phyloP scores from a whole-genome alignment of 495 filamentous ascomycete genomes.

The Podospora australis region DNA sequence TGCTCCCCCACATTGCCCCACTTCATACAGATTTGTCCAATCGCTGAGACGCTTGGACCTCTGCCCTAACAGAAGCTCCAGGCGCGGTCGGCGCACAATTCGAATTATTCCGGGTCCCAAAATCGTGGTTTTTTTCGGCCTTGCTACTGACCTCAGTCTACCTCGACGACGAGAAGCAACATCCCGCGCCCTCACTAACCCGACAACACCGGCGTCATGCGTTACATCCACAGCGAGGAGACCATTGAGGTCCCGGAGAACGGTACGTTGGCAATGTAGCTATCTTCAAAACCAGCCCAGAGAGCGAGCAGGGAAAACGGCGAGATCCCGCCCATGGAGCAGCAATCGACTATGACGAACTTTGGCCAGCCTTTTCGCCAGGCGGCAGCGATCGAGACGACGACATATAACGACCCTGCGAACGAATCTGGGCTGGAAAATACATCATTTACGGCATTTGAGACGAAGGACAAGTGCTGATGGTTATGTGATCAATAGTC shows the following conservation, averaged over 20 bases:
- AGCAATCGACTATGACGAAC: background rate
- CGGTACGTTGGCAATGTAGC: conserved; percentile 60
- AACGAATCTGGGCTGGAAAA: background rate
- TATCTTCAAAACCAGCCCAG: conserved; percentile 12
- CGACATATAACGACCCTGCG: too few species aligned
- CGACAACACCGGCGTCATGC: conserved; percentile 55
- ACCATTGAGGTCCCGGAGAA: conserved; percentile 88
- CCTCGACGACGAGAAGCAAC: conserved; percentile 32
- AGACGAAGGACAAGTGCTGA: conserved; percentile 28
- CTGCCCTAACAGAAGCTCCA: conserved; percentile 27
- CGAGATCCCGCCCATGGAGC: conserved; percentile 7
- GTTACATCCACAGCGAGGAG: conserved; percentile 97
- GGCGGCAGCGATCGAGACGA: background rate
- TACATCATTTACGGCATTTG: conserved; percentile 7
- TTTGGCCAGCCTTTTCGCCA: background rate
- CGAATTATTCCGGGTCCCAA: conserved; percentile 35
- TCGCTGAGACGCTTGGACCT: conserved; percentile 10
- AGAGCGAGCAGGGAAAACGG: conserved; percentile 3
- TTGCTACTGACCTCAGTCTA: conserved; percentile 27
- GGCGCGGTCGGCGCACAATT: conserved; percentile 28
- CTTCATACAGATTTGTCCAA: conserved; percentile 19
- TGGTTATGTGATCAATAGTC: conserved; percentile 53
- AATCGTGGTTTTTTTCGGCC: conserved; percentile 30
- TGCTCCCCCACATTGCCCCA: conserved; percentile 12
- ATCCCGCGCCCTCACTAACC: conserved; percentile 30